These are phyloP conservation scores for Panicum virgatum DNA, from an alignment of 202 grass and related monocot species.

Conservation along the genomic window DNA sequence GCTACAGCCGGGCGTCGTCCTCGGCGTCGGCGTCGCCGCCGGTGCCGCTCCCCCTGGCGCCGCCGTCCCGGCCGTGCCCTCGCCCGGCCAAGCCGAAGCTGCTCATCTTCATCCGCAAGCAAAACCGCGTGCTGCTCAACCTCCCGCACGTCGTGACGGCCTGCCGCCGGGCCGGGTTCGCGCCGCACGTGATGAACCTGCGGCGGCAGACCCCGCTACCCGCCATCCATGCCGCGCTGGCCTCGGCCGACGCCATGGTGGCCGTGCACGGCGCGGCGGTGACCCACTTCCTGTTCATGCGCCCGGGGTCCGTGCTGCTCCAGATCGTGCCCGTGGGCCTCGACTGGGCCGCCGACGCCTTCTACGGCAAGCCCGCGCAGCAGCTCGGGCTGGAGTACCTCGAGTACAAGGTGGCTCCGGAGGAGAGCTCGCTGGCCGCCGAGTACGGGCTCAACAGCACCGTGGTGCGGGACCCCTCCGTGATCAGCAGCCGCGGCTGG, in stretches of 20 bases:
- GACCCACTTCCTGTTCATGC: constrained; percentile 98
- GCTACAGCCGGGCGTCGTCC: constrained; percentile 51
- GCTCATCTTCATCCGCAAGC: constrained; percentile 83
- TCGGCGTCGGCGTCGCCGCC: constrained; percentile 8
- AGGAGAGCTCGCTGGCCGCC: constrained; percentile 86
- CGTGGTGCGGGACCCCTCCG: constrained; percentile 59
- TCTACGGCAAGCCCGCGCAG: constrained; percentile 90
- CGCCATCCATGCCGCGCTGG: constrained; percentile 67
- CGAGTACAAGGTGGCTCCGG: constrained; percentile 74
- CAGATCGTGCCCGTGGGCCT: constrained; percentile 93
- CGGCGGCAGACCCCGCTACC: constrained; percentile 59
- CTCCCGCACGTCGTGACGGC: constrained; percentile 68
- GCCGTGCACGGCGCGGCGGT: constrained; percentile 94
- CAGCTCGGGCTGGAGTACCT: constrained; percentile 77
- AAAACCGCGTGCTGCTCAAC: constrained; percentile 80
- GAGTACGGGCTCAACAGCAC: constrained; percentile 71
- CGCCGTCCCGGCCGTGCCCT: constrained; percentile 35
- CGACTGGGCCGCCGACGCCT: constrained; percentile 90
- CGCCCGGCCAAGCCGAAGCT: constrained; percentile 65
- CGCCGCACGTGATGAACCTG: constrained; percentile 83
- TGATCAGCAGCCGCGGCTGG: constrained; percentile 84
- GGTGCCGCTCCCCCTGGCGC: constrained; percentile 21
- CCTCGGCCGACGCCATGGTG: constrained; percentile 76
- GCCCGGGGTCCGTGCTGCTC: constrained; percentile 69
- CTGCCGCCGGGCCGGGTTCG: constrained; percentile 66